Evolutionary conservation across 768 basidiomycete genomes (phyloP), one percentile per base, ranked within the genome.

Genomic region (Xerocomellus intermedius): DNA sequence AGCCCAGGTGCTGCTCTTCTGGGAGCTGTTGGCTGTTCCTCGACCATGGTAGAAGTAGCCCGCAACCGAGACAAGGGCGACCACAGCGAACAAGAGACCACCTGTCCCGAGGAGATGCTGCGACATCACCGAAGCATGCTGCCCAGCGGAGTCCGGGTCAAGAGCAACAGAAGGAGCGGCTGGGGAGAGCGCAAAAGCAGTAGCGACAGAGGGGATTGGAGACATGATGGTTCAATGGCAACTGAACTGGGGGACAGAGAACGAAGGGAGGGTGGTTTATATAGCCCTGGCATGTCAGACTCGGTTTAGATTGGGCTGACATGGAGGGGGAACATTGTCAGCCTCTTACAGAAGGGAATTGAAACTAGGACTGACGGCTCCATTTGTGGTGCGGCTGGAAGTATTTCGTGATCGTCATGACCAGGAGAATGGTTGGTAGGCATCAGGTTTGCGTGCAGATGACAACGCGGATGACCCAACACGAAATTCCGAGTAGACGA

Each of bases 41-140:
- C 54, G 55, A n/a, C 56, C 42, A 10, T 35, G 66, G 10, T 38
- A 45, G 26, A 68, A 56, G 41, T 68, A 68, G 0, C 56, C 47
- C 7, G 26, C 56, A 6, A 63, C 45, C 0, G 61, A 58, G 45
- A 64, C 56, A 1, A 66, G 24, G 10, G 50, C 56, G 7, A 50
- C 59, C 4, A 30, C 45, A 10, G 45, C 53, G 52, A 68, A 54
- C 39, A 65, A 13, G 28, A 55, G 10, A 9, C 66, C 58, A 4
- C 65, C 57, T 14, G 63, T 62, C 9, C 48, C 21, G 8, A 57
- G 42, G 12, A 57, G 24, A 32, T 51, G 43, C 3, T 36, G 50
- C 3, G 57, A 41, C 21, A 42, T 41, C 8, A 30, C 39, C 1
- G 48, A 32, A 9, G 42, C 32, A 36, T 48, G 26, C 46, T 56